phyloP scores from a whole-genome alignment of 306 rosid genomes.

The Dryas alaskensis region DNA sequence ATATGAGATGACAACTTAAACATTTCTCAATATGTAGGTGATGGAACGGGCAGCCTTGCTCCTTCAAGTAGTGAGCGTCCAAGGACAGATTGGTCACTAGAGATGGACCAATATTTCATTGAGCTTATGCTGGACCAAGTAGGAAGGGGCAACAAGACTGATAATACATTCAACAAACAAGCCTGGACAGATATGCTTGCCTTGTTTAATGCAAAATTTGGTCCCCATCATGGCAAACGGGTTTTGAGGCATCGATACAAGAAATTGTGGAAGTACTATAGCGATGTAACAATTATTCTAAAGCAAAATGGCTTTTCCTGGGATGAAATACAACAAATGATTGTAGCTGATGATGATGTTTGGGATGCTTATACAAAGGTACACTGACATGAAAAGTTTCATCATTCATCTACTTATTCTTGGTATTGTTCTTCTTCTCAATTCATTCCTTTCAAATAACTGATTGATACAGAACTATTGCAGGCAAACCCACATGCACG shows the following conservation, averaged over 20 bases:
- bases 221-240: slow-evolving; percentile 60
- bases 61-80: slow-evolving; percentile 47
- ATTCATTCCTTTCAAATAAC: background rate
- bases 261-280: slow-evolving; percentile 60
- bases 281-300: slow-evolving; percentile 47
- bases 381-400: background rate
- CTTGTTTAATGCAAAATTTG: slow-evolving; percentile 56
- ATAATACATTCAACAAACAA: slow-evolving; percentile 50
- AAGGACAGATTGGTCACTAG: slow-evolving; percentile 59
- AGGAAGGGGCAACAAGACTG: slow-evolving; percentile 51
- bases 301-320: slow-evolving; percentile 58
- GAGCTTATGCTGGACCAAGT: slow-evolving; percentile 74
- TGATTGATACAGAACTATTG: slow-evolving; percentile 20
- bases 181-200: slow-evolving; percentile 74
- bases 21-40: slow-evolving; percentile 41
- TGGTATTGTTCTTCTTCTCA: slow-evolving; percentile 2
- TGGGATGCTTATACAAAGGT: slow-evolving; percentile 80
- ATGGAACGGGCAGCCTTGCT: slow-evolving; percentile 37
- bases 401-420: background rate
- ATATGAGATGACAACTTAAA: background rate
- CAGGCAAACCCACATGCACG: slow-evolving; percentile 65
- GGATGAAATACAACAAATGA: slow-evolving; percentile 58
- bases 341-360: slow-evolving; percentile 55
- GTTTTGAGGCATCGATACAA: slow-evolving; percentile 61
- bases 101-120: slow-evolving; percentile 65